Base-by-base conservation (phyloP, 2,329 filamentous ascomycete genomes). In the Volutella citrinella region DNA sequence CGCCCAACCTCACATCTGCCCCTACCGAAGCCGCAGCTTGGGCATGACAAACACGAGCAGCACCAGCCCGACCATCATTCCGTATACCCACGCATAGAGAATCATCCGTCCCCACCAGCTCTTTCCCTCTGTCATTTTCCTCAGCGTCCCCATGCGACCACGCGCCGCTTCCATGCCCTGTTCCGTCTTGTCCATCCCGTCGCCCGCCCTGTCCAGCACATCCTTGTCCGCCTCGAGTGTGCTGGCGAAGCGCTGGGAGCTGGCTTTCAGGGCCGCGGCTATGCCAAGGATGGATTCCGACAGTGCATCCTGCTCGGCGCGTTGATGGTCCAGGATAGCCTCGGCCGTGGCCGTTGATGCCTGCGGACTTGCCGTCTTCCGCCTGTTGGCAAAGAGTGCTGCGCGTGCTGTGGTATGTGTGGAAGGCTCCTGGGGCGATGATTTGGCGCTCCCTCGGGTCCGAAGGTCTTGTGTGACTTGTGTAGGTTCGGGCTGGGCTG, bases 61-160 rank as follows among this genome's bases (percentile, higher is more conserved):
- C 21, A 95, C 67, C 13, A 88, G 76, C 17, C 79, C 64, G n/a
- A 94, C 51, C 82, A 88, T 91, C 43, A 96, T 61, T 19, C 78
- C 87, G 51, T 82, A 85, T 30, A 96, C 89, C 74, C 87, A 84
- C 23, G 72, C 83, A 68, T 93, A 95, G 41, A 96, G 69, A 64
- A 91, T 71, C 69, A 95, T 77, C 32, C 90, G 69, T 6, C 84
- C 89, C 79, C 77, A 88, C 84, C 85, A 94, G 0, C 89, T 89
- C 57, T 84, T 82, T 5, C 89, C 90, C 66, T 96, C 91, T 12
- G 84, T 88, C 80, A 95, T 88, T 32, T 74, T 74, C 48, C 78
- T 71, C 56, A 97, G 61, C 52, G 77, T 73, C 2, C 86, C 83
- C 87, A 97, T 94, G 43, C 80, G 70, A 44, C 78, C 76, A 33